Percentiles rank a stretch among this genome's conserved stretches.
Conservation (phyloP, 2,329 filamentous ascomycete genomes). For the Periconia digitata region DNA sequence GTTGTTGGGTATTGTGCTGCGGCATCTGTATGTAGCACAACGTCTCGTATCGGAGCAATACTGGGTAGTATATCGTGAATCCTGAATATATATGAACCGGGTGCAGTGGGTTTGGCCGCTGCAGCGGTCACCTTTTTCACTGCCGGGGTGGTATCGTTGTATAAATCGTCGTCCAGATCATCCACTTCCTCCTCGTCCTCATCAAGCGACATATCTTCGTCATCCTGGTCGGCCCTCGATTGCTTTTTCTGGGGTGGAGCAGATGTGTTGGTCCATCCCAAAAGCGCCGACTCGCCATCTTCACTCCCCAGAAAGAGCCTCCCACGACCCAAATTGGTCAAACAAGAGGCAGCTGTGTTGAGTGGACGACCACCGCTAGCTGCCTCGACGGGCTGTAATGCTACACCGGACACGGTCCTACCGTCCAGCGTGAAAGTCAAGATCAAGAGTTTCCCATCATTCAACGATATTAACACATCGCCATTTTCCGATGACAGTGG, state of each 20-base stretch:
- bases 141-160: constrained; percentile 58
- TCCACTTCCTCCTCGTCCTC: constrained; percentile 61
- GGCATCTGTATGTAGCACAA: constrained; percentile 62
- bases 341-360: constrained; percentile 66
- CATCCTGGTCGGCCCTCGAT: constrained; percentile 61
- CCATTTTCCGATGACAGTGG: constrained; percentile 74
- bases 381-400: constrained; percentile 64
- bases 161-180: constrained; percentile 62
- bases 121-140: constrained; percentile 44
- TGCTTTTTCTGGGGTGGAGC: constrained; percentile 61
- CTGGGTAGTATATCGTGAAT: constrained; percentile 76
- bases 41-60: constrained; percentile 75
- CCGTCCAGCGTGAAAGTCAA: constrained; percentile 86
- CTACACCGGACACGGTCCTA: constrained; percentile 83
- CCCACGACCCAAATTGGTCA: constrained; percentile 67
- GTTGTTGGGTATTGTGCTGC: constrained; percentile 24
- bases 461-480: constrained; percentile 81
- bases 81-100: constrained; percentile 70
- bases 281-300: constrained; percentile 74
- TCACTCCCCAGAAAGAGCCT: constrained; percentile 85
- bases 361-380: constrained; percentile 67
- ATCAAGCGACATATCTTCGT: constrained; percentile 49
- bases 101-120: constrained; percentile 48
- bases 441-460: constrained; percentile 72
- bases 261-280: constrained; percentile 73